These are phyloP conservation scores for Seminavis robusta DNA, from an alignment of 108 stramenopile species.

Conservation along the genomic window DNA sequence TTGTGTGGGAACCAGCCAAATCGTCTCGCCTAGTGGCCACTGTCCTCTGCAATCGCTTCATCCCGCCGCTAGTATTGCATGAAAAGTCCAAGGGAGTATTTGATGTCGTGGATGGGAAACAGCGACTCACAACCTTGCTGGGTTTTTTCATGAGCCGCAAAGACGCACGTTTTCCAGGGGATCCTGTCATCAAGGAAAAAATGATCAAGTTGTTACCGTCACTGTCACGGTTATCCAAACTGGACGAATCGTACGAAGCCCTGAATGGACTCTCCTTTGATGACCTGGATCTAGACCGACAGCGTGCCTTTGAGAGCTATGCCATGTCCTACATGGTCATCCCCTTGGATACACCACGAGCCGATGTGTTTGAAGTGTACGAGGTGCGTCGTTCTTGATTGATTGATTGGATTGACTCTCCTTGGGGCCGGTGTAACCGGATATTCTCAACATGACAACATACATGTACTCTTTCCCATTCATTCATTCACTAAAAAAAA, in stretches of 20 bases:
- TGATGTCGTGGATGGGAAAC: slow-evolving; percentile 12
- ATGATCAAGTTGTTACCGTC: background rate
- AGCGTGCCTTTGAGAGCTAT: background rate
- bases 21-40: slow-evolving; percentile 8
- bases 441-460: too few relatives aligned
- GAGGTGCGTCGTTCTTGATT: too few relatives aligned
- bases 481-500: too few relatives aligned
- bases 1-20: background rate
- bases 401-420: too few relatives aligned
- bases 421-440: too few relatives aligned
- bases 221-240: too few relatives aligned
- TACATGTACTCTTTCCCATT: too few relatives aligned
- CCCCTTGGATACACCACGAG: background rate
- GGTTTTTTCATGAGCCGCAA: too few relatives aligned
- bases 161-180: background rate
- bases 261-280: slow-evolving; percentile 4
- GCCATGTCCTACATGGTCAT: background rate
- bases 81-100: background rate
- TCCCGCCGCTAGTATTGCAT: slow-evolving; percentile 4
- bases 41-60: slow-evolving; percentile 3
- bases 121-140: background rate
- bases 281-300: slow-evolving; percentile 1
- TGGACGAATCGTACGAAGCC: background rate
- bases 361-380: slow-evolving; percentile 8
- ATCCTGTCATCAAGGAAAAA: background rate